Evolutionary conservation across 352 stramenopile genomes (phyloP).

Genomic region (Achlya hypogyna): DNA sequence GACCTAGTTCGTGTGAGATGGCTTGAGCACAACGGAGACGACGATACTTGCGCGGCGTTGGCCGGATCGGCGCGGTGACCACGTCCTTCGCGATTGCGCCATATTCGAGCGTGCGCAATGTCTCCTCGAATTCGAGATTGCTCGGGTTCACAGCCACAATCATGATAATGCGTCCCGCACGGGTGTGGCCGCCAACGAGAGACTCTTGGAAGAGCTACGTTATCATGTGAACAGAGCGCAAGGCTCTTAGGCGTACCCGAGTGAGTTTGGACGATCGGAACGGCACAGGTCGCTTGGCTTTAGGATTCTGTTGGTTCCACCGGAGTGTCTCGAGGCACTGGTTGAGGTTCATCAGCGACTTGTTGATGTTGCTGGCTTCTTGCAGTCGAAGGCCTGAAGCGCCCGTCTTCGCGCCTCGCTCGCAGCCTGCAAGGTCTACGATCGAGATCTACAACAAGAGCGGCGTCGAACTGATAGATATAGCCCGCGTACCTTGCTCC

Average conservation of each 20-base stretch:
- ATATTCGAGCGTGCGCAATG: constrained; percentile 92
- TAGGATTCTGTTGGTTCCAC: constrained; percentile 80
- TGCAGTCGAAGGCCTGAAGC: constrained; percentile 86
- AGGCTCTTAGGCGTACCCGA: constrained; percentile 26
- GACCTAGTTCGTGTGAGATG: neutral
- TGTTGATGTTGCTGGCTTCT: constrained; percentile 98
- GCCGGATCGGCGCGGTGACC: constrained; percentile 46
- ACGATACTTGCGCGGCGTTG: constrained; percentile 28
- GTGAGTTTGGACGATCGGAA: constrained; percentile 97
- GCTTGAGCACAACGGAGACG: constrained; percentile 22
- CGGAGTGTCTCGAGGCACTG: constrained; percentile 92
- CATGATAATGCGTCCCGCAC: constrained; percentile 88
- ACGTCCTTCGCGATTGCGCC: constrained; percentile 88
- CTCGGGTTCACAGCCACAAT: constrained; percentile 95
- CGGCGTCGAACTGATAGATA: neutral
- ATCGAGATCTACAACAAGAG: constrained; percentile 75
- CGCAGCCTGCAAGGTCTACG: constrained; percentile 90
- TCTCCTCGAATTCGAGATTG: constrained; percentile 93
- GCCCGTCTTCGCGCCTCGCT: constrained; percentile 63
- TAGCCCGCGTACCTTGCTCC: constrained; percentile 28
- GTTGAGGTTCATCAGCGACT: constrained; percentile 97
- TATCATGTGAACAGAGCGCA: neutral
- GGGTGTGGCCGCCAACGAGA: constrained; percentile 52
- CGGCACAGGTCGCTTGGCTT: constrained; percentile 86
- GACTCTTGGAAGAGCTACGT: constrained; percentile 92